These are phyloP conservation scores for Pyrus betulifolia DNA, from an alignment of 306 rosid genomes.

Conservation along the genomic window DNA sequence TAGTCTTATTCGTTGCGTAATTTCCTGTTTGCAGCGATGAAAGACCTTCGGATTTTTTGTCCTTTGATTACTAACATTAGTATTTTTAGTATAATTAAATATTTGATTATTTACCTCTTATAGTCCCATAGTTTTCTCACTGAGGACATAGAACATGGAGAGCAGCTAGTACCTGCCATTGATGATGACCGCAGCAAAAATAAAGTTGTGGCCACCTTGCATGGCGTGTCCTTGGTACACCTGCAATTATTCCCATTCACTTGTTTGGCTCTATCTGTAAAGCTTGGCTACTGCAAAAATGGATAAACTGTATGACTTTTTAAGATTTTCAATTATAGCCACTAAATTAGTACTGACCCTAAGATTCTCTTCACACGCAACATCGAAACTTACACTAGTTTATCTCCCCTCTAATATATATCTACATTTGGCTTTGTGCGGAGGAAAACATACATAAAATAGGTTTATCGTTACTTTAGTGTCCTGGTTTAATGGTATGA, in stretches of 20 bases:
- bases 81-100: too few relatives aligned
- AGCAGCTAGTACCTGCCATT: neutral
- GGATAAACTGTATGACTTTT: neutral
- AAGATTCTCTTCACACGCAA: neutral
- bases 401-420: neutral
- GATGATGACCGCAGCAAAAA: neutral
- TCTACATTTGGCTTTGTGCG: neutral
- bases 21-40: too few relatives aligned
- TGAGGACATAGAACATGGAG: neutral
- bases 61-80: too few relatives aligned
- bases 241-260: neutral
- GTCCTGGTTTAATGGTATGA: too few relatives aligned
- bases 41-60: too few relatives aligned
- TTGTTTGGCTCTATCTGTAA: neutral
- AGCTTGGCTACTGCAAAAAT: neutral
- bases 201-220: neutral
- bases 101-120: too few relatives aligned
- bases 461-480: too few relatives aligned
- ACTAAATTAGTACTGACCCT: neutral
- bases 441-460: too few relatives aligned
- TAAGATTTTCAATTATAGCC: neutral
- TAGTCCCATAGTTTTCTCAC: too few relatives aligned
- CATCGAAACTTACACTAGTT: neutral
- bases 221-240: neutral
- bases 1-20: too few relatives aligned